These are phyloP conservation scores for Gonapodya sp. DNA, from an alignment of 192 early-diverging fungal species.

Conservation along the genomic window DNA sequence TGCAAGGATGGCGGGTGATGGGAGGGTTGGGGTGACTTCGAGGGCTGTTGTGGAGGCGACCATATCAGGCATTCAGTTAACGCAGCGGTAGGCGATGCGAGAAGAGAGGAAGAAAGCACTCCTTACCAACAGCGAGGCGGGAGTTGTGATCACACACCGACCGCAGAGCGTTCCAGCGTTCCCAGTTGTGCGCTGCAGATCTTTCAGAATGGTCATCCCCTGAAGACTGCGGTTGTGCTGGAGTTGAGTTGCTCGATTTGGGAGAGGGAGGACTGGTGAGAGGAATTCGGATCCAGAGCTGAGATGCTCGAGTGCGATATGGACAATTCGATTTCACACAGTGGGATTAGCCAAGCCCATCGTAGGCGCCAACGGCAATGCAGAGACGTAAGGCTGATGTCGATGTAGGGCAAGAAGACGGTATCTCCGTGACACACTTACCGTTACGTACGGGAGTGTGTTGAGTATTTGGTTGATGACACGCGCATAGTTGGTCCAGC, in stretches of 20 bases:
- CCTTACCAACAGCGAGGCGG: neutral
- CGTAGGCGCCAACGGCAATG: no score
- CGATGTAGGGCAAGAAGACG: neutral
- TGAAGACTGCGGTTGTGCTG: neutral
- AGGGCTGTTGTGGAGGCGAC: neutral
- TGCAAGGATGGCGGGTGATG: neutral
- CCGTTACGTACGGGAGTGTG: neutral
- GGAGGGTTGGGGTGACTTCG: neutral
- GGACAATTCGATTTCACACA: no score
- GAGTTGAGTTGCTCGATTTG: neutral
- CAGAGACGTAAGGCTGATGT: neutral
- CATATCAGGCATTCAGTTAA: no score
- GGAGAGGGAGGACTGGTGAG: slow-evolving; percentile 3
- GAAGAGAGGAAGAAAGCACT: neutral
- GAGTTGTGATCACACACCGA: neutral
- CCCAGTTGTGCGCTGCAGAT: neutral
- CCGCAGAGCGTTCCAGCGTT: neutral
- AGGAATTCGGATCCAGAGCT: neutral
- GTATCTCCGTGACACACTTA: no score
- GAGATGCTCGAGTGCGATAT: no score
- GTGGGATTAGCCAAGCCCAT: no score
- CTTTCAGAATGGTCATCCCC: neutral
- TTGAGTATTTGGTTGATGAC: neutral
- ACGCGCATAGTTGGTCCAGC: neutral
- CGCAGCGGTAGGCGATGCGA: neutral